These are phyloP conservation scores for Dactylis glomerata DNA, from an alignment of 176 grass and related monocot species.

Conservation along the genomic window DNA sequence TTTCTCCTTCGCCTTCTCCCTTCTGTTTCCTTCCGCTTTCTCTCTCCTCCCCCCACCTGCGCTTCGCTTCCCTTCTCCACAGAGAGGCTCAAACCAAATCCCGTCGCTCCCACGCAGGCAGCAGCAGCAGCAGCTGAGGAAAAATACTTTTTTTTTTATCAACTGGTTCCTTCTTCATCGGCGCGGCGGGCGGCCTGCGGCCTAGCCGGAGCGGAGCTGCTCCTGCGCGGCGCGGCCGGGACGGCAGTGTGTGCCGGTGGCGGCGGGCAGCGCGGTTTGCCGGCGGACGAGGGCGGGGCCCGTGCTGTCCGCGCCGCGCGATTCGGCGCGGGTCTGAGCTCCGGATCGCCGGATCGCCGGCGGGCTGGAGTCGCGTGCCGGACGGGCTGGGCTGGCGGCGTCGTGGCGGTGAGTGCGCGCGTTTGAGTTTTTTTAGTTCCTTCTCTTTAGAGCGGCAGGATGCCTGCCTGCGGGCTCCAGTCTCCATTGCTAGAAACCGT, in stretches of 20 bases:
- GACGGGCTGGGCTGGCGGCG: background rate
- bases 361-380: background rate
- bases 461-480: background rate
- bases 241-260: background rate
- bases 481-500: background rate
- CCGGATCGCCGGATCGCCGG: slow-evolving; percentile 23
- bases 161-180: background rate
- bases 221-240: background rate
- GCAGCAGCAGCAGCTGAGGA: background rate
- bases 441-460: background rate
- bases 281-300: background rate
- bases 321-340: background rate
- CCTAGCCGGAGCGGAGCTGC: background rate
- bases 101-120: background rate
- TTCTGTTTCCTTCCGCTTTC: background rate
- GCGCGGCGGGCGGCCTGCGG: background rate
- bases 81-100: slow-evolving; percentile 7
- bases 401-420: slow-evolving; percentile 11
- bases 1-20: background rate
- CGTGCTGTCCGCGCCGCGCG: background rate
- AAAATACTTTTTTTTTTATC: background rate
- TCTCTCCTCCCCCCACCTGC: background rate
- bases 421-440: background rate
- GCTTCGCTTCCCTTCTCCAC: background rate
- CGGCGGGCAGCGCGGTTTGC: background rate